These are phyloP conservation scores for Bretschneidera sinensis DNA, from an alignment of 345 rosid species.

Conservation along the genomic window DNA sequence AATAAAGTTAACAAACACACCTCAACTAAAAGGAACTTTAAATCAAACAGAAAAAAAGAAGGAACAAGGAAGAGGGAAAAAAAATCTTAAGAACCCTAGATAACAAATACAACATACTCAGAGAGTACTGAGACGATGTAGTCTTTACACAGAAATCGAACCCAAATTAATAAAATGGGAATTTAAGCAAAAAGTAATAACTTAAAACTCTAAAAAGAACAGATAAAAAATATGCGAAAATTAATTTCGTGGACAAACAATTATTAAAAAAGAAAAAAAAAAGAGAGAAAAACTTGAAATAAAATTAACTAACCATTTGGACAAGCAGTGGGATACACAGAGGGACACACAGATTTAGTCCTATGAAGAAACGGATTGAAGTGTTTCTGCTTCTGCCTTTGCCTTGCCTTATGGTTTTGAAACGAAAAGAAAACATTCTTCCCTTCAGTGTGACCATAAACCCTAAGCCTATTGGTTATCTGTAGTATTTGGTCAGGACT, in stretches of 20 bases:
- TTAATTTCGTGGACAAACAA: not conserved
- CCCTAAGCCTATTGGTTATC: slow-evolving; percentile 66
- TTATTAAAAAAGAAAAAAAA: slow-evolving; percentile 3
- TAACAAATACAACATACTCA: not conserved
- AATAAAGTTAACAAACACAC: no score
- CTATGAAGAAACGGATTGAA: slow-evolving; percentile 48
- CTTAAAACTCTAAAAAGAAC: not conserved
- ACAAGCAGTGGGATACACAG: slow-evolving; percentile 35
- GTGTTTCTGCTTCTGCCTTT: slow-evolving; percentile 82
- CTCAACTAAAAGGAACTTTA: no score
- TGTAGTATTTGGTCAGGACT: slow-evolving; percentile 88
- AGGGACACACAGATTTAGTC: slow-evolving; percentile 29
- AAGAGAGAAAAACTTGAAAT: no score
- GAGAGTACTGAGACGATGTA: not conserved
- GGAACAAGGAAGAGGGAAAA: no score
- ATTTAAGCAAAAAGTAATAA: not conserved
- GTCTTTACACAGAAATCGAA: slow-evolving; percentile 20
- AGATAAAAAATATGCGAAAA: no score
- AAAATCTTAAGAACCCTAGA: not conserved
- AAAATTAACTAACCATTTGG: slow-evolving; percentile 40
- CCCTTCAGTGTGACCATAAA: slow-evolving; percentile 87
- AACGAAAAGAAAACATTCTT: slow-evolving; percentile 98
- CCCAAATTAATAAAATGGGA: slow-evolving; percentile 7
- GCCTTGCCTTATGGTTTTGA: slow-evolving; percentile 96
- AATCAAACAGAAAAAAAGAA: no score